Conservation (phyloP, 495 filamentous ascomycete genomes). For the Penicillium cosmopolitanum region DNA sequence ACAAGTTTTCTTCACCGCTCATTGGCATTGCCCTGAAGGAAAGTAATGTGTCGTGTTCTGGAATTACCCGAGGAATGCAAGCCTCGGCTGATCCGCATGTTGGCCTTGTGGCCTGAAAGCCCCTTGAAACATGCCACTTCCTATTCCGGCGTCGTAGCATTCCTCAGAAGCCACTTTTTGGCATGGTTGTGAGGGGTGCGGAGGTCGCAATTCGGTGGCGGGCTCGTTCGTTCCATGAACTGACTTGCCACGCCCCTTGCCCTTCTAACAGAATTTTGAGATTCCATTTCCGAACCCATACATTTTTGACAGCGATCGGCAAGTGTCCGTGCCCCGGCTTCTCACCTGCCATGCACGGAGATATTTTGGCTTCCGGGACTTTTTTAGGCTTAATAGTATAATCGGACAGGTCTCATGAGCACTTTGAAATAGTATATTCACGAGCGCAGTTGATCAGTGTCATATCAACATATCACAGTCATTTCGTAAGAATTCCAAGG, state of each 20-base stretch:
- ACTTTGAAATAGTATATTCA: too few relatives aligned
- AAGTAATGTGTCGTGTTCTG: too few relatives aligned
- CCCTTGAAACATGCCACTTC: background rate
- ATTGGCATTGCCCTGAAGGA: too few relatives aligned
- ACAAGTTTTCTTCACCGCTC: background rate
- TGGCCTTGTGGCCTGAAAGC: background rate
- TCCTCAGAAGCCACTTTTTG: background rate
- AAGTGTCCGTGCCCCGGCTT: background rate
- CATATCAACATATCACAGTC: too few relatives aligned
- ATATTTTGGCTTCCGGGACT: slow-evolving; percentile 1
- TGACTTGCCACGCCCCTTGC: background rate
- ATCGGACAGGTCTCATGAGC: background rate
- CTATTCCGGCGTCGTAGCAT: background rate
- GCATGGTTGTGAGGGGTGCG: background rate
- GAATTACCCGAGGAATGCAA: too few relatives aligned
- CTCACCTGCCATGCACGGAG: background rate
- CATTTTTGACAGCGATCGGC: slow-evolving; percentile 3
- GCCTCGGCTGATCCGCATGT: background rate
- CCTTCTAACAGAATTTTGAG: background rate
- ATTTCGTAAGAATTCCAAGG: too few relatives aligned
- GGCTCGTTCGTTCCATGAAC: background rate
- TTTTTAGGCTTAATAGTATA: slow-evolving; percentile 2
- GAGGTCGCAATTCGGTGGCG: background rate
- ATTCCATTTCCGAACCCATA: slow-evolving; percentile 10
- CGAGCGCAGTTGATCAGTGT: too few relatives aligned